Evolutionary conservation across 2,329 filamentous ascomycete genomes (phyloP), one percentile per base, ranked within the genome.

Genomic region (Penicillium sp.): DNA sequence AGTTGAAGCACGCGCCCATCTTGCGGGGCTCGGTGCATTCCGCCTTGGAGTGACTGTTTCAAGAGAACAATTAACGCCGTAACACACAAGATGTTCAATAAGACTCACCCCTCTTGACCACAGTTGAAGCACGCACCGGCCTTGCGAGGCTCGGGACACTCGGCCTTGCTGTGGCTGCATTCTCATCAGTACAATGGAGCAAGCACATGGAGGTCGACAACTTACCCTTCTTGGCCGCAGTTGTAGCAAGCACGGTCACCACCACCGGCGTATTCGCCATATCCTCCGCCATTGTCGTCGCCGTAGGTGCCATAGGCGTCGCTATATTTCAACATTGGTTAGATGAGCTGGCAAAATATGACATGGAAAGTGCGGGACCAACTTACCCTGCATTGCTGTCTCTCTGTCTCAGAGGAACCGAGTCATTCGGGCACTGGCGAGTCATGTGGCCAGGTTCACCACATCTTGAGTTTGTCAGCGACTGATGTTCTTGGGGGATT

Each of bases 1-100:
- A 60, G 50, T 59, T 59, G 53, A 49, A 61, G 46, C 59, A 61
- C 21, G 45, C 29, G 2, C 50, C 45, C 34, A 33, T 40, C 33
- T 57, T 49, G 16, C 74, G 74, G 57, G 76, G 76, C 38, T 78
- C 73, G 27, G 76, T 70, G 58, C 78, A 81, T 2, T 79, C 75
- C 0, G 68, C 65, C 62, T 23, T 23, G 23, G 23, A 23, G 23
- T 23, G 23, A 23, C 23, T 23, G 4, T 23, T 23, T 23, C 23
- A 23, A 23, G 23, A 23, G 23, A 23, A 23, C 23, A 4, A 23
- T 23, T 23, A 23, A 23, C 23, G 23, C 23, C 23, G 23, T 23
- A 23, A 23, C 23, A 23, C 23, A 23, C 23, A 23, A 23, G 23
- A 23, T 23, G 23, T 23, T 23, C 23, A 23, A 23, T 23, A 23